Percentiles rank a stretch among this genome's conserved stretches.
Conservation (phyloP, 2,329 filamentous ascomycete species). For the Polychaeton citri region DNA sequence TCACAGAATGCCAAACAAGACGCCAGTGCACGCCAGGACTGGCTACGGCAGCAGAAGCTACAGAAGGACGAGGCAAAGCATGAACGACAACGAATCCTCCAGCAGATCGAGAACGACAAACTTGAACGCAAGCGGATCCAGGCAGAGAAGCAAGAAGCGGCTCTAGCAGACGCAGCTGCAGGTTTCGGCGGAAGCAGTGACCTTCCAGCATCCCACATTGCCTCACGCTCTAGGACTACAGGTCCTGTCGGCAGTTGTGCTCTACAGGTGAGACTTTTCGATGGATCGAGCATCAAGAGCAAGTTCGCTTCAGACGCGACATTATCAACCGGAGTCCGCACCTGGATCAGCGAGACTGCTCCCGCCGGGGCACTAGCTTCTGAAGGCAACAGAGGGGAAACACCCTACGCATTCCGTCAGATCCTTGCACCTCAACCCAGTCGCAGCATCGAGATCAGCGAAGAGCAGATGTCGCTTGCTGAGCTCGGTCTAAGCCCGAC, state of each 20-base stretch:
- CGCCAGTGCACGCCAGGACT: slow-evolving; percentile 19
- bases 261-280: slow-evolving; percentile 69
- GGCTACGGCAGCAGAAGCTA: slow-evolving; percentile 36
- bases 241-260: slow-evolving; percentile 14
- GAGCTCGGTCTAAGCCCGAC: slow-evolving; percentile 64
- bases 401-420: slow-evolving; percentile 71
- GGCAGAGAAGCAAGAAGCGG: slow-evolving; percentile 14
- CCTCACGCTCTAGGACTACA: slow-evolving; percentile 9
- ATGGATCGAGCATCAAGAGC: slow-evolving; percentile 65
- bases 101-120: slow-evolving; percentile 66
- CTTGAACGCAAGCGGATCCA: slow-evolving; percentile 43
- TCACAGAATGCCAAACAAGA: slow-evolving; percentile 23
- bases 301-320: slow-evolving; percentile 51
- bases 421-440: slow-evolving; percentile 69
- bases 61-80: slow-evolving; percentile 52
- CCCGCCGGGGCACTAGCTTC: not conserved
- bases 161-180: slow-evolving; percentile 2
- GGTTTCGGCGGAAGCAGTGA: not conserved
- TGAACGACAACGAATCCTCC: slow-evolving; percentile 58
- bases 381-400: slow-evolving; percentile 31
- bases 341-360: slow-evolving; percentile 55
- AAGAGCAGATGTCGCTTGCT: slow-evolving; percentile 56
- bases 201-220: slow-evolving; percentile 1
- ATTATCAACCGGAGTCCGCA: slow-evolving; percentile 53
- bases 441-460: slow-evolving; percentile 56